phyloP scores from a whole-genome alignment of 805 yeast species.

The Kodamaea kakaduensis region DNA sequence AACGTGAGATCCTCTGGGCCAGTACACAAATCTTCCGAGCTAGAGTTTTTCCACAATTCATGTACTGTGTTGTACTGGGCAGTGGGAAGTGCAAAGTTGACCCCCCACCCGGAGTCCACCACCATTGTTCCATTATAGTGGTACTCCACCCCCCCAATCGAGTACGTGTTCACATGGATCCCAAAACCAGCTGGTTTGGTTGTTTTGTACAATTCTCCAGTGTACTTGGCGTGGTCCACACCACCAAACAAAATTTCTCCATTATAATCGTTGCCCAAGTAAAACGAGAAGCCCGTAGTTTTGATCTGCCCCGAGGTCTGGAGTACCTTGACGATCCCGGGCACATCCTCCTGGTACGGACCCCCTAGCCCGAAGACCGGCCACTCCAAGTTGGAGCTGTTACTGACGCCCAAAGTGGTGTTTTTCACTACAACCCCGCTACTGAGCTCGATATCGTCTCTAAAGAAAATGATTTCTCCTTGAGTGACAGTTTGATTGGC shows the following conservation, averaged over 20 bases:
- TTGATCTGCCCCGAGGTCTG: constrained; percentile 53
- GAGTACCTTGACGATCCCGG: constrained; percentile 63
- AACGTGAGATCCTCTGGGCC: neutral
- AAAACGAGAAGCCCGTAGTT: constrained; percentile 41
- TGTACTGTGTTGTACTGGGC: neutral
- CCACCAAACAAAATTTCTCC: constrained; percentile 55
- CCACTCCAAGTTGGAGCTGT: neutral
- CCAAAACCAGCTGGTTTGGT: neutral
- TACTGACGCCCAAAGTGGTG: neutral
- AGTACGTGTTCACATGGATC: neutral
- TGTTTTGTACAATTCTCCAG: constrained; percentile 37
- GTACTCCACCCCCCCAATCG: neutral
- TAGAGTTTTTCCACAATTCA: neutral
- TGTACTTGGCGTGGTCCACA: constrained; percentile 58
- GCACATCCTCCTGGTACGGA: constrained; percentile 35
- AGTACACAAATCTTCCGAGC: neutral
- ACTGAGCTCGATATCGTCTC: no score
- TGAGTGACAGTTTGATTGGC: no score
- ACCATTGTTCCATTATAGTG: neutral
- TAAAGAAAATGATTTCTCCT: no score
- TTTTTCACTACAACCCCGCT: constrained; percentile 14
- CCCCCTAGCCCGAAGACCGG: constrained; percentile 13
- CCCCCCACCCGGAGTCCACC: neutral
- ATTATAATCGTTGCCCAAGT: neutral
- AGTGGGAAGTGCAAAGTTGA: neutral